phyloP scores from a whole-genome alignment of 805 yeast genomes.

The Kodamaea leandrae region DNA sequence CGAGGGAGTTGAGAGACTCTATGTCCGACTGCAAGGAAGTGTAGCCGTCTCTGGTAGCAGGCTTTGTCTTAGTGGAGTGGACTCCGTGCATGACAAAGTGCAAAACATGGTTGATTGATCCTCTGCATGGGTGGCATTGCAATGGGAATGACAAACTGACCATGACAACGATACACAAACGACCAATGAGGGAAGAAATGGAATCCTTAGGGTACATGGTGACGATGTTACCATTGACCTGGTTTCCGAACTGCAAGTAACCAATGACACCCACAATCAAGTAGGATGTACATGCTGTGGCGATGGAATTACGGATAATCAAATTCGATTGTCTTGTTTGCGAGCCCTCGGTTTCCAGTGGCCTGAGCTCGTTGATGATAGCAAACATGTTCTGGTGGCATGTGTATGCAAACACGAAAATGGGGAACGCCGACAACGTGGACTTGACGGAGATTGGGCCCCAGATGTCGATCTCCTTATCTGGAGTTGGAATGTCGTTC shows the following conservation, averaged over 20 bases:
- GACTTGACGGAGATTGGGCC: slow-evolving; percentile 41
- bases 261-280: slow-evolving; percentile 65
- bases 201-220: slow-evolving; percentile 60
- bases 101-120: slow-evolving; percentile 64
- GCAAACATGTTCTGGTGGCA: slow-evolving; percentile 82
- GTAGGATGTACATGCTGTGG: slow-evolving; percentile 56
- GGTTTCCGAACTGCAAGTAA: slow-evolving; percentile 69
- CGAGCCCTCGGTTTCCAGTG: slow-evolving; percentile 34
- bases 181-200: slow-evolving; percentile 49
- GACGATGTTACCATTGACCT: slow-evolving; percentile 64
- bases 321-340: slow-evolving; percentile 49
- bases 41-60: slow-evolving; percentile 23
- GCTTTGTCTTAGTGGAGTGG: slow-evolving; percentile 22
- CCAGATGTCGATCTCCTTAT: slow-evolving; percentile 23
- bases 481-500: slow-evolving; percentile 20
- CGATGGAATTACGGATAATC: slow-evolving; percentile 51
- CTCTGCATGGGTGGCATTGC: slow-evolving; percentile 78
- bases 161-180: slow-evolving; percentile 65
- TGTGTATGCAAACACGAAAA: slow-evolving; percentile 75
- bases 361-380: slow-evolving; percentile 62
- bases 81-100: slow-evolving; percentile 45
- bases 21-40: slow-evolving; percentile 27
- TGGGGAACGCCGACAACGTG: slow-evolving; percentile 63
- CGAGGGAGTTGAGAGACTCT: slow-evolving; percentile 20
- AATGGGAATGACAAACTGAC: slow-evolving; percentile 74